These are phyloP conservation scores for Xylaria sp. DNA, from an alignment of 2,329 filamentous ascomycete species.

Conservation along the genomic window DNA sequence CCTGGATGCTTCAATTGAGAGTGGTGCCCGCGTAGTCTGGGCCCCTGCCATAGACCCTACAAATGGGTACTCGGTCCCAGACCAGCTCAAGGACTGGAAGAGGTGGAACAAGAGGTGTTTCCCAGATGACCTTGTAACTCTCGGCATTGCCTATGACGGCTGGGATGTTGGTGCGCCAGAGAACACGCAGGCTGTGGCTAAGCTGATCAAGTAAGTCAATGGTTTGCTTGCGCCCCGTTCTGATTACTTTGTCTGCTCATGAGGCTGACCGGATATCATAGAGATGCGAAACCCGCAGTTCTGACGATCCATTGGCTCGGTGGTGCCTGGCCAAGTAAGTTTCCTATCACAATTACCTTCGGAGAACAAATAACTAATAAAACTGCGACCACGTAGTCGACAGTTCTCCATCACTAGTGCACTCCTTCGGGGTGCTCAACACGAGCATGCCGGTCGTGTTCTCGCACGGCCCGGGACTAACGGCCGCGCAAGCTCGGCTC, in stretches of 20 bases:
- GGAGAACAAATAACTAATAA: conserved; percentile 6
- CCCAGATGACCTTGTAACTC: conserved; percentile 48
- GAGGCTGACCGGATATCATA: neutral
- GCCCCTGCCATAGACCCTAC: conserved; percentile 56
- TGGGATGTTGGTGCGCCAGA: conserved; percentile 46
- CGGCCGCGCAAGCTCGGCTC: conserved; percentile 53
- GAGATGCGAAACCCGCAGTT: conserved; percentile 48
- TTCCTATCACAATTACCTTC: no score
- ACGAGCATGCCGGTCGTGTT: conserved; percentile 61
- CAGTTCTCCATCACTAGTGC: conserved; percentile 55
- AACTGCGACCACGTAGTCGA: conserved; percentile 27
- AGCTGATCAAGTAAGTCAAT: conserved; percentile 48
- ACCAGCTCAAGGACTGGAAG: conserved; percentile 56
- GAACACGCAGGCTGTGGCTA: conserved; percentile 49
- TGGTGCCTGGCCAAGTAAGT: conserved; percentile 54
- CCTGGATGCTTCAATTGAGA: conserved; percentile 59
- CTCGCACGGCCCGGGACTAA: conserved; percentile 62
- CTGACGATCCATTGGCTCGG: conserved; percentile 59
- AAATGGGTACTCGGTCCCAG: conserved; percentile 48
- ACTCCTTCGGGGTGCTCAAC: conserved; percentile 55
- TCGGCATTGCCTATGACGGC: conserved; percentile 58
- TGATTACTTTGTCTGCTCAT: neutral
- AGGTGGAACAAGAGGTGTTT: conserved; percentile 50
- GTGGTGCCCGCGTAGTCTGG: conserved; percentile 61
- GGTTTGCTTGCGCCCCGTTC: no score